phyloP scores from a whole-genome alignment of 2,329 filamentous ascomycete species.

The Plectosphaerella plurivora region DNA sequence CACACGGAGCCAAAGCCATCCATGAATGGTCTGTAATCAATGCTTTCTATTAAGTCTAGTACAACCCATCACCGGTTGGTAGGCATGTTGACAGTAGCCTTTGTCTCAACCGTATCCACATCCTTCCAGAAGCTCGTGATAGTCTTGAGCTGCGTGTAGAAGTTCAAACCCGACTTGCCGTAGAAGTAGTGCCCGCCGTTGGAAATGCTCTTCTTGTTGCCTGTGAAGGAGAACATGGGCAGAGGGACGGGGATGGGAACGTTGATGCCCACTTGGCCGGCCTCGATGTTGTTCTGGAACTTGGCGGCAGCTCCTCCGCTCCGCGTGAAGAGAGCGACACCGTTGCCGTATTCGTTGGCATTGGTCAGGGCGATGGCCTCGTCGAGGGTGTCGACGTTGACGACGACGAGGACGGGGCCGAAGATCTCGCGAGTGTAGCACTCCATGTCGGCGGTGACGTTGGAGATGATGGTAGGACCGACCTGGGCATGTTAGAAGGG shows the following conservation, averaged over 20 bases:
- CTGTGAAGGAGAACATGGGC: slow-evolving; percentile 21
- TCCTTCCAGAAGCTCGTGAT: slow-evolving; percentile 65
- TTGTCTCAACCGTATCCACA: slow-evolving; percentile 38
- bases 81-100: slow-evolving; percentile 1
- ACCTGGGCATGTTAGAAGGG: slow-evolving; percentile 3
- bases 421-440: slow-evolving; percentile 31
- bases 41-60: no score
- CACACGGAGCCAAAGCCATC: no score
- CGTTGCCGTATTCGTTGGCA: slow-evolving; percentile 26
- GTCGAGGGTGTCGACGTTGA: slow-evolving; percentile 26
- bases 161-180: slow-evolving; percentile 64
- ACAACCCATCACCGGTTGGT: not conserved
- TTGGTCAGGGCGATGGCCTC: slow-evolving; percentile 27
- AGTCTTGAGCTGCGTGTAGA: slow-evolving; percentile 72
- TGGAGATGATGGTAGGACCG: slow-evolving; percentile 27
- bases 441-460: slow-evolving; percentile 27
- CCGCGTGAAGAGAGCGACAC: slow-evolving; percentile 27
- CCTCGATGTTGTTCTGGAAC: slow-evolving; percentile 24
- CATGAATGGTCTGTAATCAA: no score
- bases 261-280: slow-evolving; percentile 19
- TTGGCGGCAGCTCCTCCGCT: slow-evolving; percentile 21
- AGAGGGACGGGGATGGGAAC: slow-evolving; percentile 19
- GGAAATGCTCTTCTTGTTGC: slow-evolving; percentile 59
- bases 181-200: slow-evolving; percentile 70
- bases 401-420: slow-evolving; percentile 28